phyloP scores from a whole-genome alignment of 1,139 yeast genomes.

The Yamadazyma songkhlaensis region DNA sequence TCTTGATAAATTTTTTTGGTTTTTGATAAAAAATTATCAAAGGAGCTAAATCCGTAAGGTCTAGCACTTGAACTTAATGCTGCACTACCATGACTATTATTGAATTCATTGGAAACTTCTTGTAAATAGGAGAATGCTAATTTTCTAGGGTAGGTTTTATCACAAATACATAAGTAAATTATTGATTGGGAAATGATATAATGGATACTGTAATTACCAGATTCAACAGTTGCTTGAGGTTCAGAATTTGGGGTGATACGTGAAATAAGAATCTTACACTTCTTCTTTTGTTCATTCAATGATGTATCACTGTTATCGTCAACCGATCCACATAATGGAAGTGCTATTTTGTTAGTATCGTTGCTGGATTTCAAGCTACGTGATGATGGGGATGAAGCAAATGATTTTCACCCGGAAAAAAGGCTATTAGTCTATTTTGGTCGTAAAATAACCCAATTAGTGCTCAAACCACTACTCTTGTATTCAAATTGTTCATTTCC shows the following conservation, averaged over 20 bases:
- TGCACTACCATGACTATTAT: constrained; percentile 73
- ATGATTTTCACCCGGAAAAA: too few relatives aligned
- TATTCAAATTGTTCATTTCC: too few relatives aligned
- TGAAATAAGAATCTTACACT: constrained; percentile 73
- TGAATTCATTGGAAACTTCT: constrained; percentile 81
- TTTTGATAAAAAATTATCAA: constrained; percentile 79
- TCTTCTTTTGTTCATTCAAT: constrained; percentile 76
- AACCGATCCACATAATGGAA: constrained; percentile 90
- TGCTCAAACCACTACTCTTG: too few relatives aligned
- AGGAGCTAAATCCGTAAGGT: constrained; percentile 88
- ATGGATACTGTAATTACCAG: constrained; percentile 73
- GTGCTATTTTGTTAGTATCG: constrained; percentile 38
- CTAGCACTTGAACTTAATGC: constrained; percentile 61
- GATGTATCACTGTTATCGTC: constrained; percentile 67
- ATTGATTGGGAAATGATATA: constrained; percentile 64
- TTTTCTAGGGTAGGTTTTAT: constrained; percentile 78
- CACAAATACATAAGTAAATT: constrained; percentile 75
- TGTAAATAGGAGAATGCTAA: constrained; percentile 83
- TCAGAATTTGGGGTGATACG: constrained; percentile 81
- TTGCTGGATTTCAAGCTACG: too few relatives aligned
- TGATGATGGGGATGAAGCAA: too few relatives aligned
- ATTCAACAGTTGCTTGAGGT: constrained; percentile 81
- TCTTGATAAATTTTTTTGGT: constrained; percentile 89
- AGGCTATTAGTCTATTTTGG: neutral
- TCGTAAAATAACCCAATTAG: neutral